These are phyloP conservation scores for Luvunga scandens DNA, from an alignment of 345 rosid species.

Conservation along the genomic window DNA sequence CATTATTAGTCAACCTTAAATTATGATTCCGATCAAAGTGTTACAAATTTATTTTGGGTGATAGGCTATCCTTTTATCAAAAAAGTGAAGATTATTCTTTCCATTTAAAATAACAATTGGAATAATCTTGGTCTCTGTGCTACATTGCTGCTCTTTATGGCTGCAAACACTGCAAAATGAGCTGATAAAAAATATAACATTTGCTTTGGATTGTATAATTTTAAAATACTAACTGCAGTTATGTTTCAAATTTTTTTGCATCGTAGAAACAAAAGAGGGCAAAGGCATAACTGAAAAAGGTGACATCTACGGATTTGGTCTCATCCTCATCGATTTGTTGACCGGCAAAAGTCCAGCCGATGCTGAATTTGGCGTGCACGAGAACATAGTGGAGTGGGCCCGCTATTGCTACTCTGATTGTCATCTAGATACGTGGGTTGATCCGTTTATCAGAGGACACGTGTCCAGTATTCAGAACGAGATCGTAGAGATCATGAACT, in stretches of 20 bases:
- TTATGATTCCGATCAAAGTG: constrained; percentile 2
- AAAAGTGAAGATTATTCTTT: not conserved
- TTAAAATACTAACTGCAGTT: not conserved
- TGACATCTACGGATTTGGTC: constrained; percentile 67
- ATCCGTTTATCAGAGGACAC: constrained; percentile 39
- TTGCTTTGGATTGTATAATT: not conserved
- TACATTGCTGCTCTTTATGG: not conserved
- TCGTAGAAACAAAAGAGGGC: constrained; percentile 57
- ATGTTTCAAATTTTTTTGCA: not conserved
- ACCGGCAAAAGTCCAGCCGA: constrained; percentile 64
- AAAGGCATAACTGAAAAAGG: constrained; percentile 54
- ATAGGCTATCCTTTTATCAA: no score
- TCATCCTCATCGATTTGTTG: constrained; percentile 61
- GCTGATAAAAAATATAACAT: not conserved
- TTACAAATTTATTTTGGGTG: not conserved
- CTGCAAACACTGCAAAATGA: not conserved
- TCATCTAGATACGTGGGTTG: constrained; percentile 66
- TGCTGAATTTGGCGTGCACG: constrained; percentile 52
- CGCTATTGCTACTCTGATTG: constrained; percentile 69
- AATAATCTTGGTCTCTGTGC: not conserved
- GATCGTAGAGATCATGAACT: constrained; percentile 58
- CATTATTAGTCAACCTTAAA: constrained; percentile 19
- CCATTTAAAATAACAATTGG: not conserved
- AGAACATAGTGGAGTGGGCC: constrained; percentile 68
- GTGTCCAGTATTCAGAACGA: constrained; percentile 30